Percentiles rank a stretch among this genome's conserved stretches.
Evolutionary conservation across 768 basidiomycete species (phyloP).

Genomic region (Boletus rufocinnamomeus): DNA sequence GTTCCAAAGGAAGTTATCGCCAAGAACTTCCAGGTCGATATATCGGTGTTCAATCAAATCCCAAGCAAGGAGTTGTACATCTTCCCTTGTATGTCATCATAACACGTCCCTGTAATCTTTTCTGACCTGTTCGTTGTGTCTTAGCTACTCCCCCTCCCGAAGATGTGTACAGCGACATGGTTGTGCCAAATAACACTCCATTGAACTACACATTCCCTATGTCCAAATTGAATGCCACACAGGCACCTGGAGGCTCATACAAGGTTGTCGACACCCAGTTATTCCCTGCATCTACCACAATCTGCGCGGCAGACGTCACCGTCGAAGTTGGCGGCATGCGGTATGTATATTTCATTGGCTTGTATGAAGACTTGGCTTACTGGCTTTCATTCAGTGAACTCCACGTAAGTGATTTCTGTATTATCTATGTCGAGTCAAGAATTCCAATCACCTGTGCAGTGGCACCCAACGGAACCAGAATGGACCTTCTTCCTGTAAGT

Average conservation of each 20-base stretch:
- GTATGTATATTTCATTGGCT: constrained; percentile 30
- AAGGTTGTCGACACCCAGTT: constrained; percentile 60
- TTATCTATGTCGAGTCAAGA: not conserved
- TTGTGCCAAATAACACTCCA: constrained; percentile 50
- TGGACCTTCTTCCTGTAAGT: constrained; percentile 47
- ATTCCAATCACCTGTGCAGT: constrained; percentile 30
- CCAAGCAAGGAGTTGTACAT: constrained; percentile 59
- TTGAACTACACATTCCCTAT: constrained; percentile 56
- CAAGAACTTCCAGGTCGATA: constrained; percentile 59
- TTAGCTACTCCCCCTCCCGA: constrained; percentile 45
- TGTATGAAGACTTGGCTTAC: not conserved
- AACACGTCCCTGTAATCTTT: not conserved
- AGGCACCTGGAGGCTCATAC: constrained; percentile 54
- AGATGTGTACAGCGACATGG: constrained; percentile 44
- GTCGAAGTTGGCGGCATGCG: constrained; percentile 64
- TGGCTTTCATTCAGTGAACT: constrained; percentile 38
- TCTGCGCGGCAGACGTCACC: constrained; percentile 57
- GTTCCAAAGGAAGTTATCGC: constrained; percentile 58
- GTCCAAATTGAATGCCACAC: constrained; percentile 46
- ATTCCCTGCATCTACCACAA: constrained; percentile 54
- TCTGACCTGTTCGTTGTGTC: not conserved
- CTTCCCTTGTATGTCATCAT: constrained; percentile 40
- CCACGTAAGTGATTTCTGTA: constrained; percentile 37
- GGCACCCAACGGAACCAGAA: constrained; percentile 54
- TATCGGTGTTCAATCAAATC: constrained; percentile 54